A percentile compares a stretch with the other conserved stretches of the same genome.
These are phyloP conservation scores for Fusarium setosum DNA, from an alignment of 2,329 filamentous ascomycete species.

Conservation along the genomic window DNA sequence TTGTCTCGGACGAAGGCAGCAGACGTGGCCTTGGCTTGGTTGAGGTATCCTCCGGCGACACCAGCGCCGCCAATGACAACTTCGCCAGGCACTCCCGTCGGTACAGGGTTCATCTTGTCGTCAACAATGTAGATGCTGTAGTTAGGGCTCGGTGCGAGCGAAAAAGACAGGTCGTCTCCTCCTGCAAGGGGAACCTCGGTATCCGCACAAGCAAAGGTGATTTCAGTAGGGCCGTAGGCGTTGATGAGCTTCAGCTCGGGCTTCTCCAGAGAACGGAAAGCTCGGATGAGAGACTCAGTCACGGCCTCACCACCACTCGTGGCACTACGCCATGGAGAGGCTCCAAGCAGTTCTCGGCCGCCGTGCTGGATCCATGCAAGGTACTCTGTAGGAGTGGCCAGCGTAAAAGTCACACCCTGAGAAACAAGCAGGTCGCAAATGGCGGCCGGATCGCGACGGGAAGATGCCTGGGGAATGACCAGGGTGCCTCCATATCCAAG, in stretches of 20 bases:
- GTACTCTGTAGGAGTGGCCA: no score
- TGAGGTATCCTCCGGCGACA: background rate
- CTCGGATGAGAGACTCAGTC: background rate
- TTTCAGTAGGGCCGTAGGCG: constrained; percentile 2
- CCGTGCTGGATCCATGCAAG: no score
- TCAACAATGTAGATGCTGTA: background rate
- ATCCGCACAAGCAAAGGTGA: background rate
- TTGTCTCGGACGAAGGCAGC: background rate
- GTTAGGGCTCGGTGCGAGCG: background rate
- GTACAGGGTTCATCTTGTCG: background rate
- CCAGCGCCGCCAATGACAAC: background rate
- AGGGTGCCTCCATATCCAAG: no score
- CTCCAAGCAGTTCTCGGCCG: no score
- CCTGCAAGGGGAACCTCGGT: background rate
- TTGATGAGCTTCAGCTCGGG: background rate
- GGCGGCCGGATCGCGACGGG: no score
- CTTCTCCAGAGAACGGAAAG: background rate
- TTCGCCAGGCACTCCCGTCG: background rate
- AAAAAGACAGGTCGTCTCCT: background rate
- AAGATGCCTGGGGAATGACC: no score
- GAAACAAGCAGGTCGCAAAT: no score
- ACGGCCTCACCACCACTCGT: background rate
- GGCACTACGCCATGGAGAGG: no score
- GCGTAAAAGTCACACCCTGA: no score
- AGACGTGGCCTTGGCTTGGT: background rate